These are phyloP conservation scores for Cytospora schulzeri DNA, from an alignment of 2,329 filamentous ascomycete genomes.

Conservation along the genomic window DNA sequence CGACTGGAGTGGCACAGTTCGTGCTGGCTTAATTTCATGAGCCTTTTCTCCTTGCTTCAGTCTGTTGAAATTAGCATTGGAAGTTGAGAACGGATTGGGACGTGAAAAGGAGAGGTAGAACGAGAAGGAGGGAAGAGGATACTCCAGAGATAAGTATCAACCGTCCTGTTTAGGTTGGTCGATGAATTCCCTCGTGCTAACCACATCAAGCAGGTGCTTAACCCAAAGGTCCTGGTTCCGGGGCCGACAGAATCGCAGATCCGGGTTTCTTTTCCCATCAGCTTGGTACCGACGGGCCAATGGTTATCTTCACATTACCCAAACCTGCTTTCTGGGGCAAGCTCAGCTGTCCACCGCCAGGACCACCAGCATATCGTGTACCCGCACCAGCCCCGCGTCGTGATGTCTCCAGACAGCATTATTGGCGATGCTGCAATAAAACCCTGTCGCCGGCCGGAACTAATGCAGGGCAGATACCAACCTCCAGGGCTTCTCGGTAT, in stretches of 20 bases:
- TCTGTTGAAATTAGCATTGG: background rate
- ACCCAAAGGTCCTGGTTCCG: background rate
- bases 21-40: too few relatives aligned
- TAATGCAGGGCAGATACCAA: constrained; percentile 13
- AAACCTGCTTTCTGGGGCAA: background rate
- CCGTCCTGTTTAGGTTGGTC: constrained; percentile 1
- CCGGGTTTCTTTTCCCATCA: background rate
- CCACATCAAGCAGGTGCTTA: constrained; percentile 10
- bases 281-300: background rate
- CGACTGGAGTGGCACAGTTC: too few relatives aligned
- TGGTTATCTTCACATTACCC: background rate
- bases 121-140: background rate
- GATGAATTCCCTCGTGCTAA: background rate
- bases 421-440: constrained; percentile 3
- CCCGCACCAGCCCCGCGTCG: constrained; percentile 3
- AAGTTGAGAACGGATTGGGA: background rate
- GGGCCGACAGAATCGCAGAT: background rate
- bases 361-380: background rate
- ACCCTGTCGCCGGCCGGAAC: background rate
- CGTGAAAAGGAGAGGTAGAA: constrained; percentile 2
- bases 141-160: background rate
- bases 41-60: too few relatives aligned
- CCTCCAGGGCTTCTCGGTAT: background rate
- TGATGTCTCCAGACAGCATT: background rate
- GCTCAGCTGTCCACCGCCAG: background rate